Base-by-base conservation (phyloP, 2,329 filamentous ascomycete genomes). In the Ceratocystis albifundus region DNA sequence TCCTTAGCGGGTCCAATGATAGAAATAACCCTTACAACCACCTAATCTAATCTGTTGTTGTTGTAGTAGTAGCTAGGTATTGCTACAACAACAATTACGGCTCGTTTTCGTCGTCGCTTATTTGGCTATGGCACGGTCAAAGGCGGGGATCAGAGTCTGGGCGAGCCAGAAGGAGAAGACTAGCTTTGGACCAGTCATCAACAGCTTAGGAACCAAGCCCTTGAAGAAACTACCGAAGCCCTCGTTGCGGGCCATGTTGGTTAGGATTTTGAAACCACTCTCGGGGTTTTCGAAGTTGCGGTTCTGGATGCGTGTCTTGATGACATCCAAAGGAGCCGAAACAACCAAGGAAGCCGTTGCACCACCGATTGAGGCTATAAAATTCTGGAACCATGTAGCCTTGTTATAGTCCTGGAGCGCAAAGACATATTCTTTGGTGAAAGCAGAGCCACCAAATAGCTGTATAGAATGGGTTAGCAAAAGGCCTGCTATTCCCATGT, bases 111-210 rank as follows among this genome's bases (percentile, higher is more conserved):
- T 25, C 25, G 20, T 46, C 64, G 65, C 70, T 71, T 73, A 75
- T 70, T 74, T 74, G 68, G 73, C 74, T 67, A 82, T 72, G 70
- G 77, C 77, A 67, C 71, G 74, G 71, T 85, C 89, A 76, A 97
- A 97, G 48, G 91, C 88, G 64, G 94, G 94, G 74, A 99, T 99
- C 73, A 99, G 81, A 36, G 94, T 97, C 82, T 99, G 94, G 67
- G 94, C 94, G 74, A 99, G 85, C 94, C 94, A 99, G 86, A 99
- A 99, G 69, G 92, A 96, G 82, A 99, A 99, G 69, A 97, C 94
- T 69, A 99, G 84, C 84, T 99, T 99, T 70, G 94, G 94, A 28
- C 94, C 95, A 17, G 94, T 99, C 94, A 99, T 99, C 73, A 99
- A 83, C 70, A 99, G 85, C 88, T 99, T 99, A 69, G 94, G 94